Percentiles rank a stretch among this genome's conserved stretches.
Evolutionary conservation across 2,329 filamentous ascomycete species (phyloP).

Genomic region (Pyrenochaeta sp.): DNA sequence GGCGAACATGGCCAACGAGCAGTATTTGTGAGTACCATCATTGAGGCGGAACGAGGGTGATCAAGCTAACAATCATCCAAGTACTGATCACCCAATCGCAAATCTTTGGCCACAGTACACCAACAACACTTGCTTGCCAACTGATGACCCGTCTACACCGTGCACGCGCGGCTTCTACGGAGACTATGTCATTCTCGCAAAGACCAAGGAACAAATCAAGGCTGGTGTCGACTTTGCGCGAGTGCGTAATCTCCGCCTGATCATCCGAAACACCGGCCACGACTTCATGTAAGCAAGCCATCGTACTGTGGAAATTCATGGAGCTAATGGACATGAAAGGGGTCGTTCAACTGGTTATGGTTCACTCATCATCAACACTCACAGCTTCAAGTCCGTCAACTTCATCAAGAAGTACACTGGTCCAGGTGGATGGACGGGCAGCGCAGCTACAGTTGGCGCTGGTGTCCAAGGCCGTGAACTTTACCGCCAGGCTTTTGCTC

Average conservation of each 20-base stretch:
- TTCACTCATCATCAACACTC: slow-evolving; percentile 47
- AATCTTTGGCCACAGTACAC: slow-evolving; percentile 45
- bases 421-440: slow-evolving; percentile 43
- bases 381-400: slow-evolving; percentile 45
- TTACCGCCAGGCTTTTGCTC: slow-evolving; percentile 39
- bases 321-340: slow-evolving; percentile 14
- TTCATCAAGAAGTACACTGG: slow-evolving; percentile 42
- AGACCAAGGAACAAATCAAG: slow-evolving; percentile 42
- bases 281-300: slow-evolving; percentile 37
- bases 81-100: slow-evolving; percentile 43
- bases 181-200: slow-evolving; percentile 45
- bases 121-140: slow-evolving; percentile 45
- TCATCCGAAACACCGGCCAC: slow-evolving; percentile 48
- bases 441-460: slow-evolving; percentile 42
- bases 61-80: slow-evolving; percentile 10
- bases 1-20: slow-evolving; percentile 39
- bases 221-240: slow-evolving; percentile 46
- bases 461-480: slow-evolving; percentile 47
- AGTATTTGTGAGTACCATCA: slow-evolving; percentile 36
- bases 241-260: slow-evolving; percentile 39
- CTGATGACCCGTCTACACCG: slow-evolving; percentile 28
- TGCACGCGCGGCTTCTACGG: slow-evolving; percentile 47
- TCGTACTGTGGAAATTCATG: background rate
- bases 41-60: background rate
- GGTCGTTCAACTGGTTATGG: slow-evolving; percentile 46